Percentiles rank a stretch among this genome's conserved stretches.
Conservation (phyloP, 2,329 filamentous ascomycete genomes). For the Colletotrichum cordylinicola region DNA sequence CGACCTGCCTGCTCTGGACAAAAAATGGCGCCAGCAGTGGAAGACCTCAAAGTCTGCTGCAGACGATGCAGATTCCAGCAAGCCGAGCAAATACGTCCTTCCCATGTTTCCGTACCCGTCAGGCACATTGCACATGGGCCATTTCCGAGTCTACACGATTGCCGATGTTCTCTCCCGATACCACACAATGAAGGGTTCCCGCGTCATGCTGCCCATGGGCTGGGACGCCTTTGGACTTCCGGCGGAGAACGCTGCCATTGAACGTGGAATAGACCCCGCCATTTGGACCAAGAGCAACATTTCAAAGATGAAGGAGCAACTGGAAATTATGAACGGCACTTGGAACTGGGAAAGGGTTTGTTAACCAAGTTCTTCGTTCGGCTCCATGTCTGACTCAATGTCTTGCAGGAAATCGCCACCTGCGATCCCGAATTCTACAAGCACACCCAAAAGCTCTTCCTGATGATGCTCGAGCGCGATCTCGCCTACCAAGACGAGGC, state of each 20-base stretch:
- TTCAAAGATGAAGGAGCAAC: slow-evolving; percentile 81
- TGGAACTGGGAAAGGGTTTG: slow-evolving; percentile 86
- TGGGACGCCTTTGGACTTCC: slow-evolving; percentile 94
- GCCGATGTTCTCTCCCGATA: slow-evolving; percentile 85
- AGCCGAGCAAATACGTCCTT: slow-evolving; percentile 67
- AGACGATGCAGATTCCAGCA: slow-evolving; percentile 21
- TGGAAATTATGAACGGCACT: slow-evolving; percentile 77
- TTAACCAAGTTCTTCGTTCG: slow-evolving; percentile 25
- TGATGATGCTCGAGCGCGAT: slow-evolving; percentile 75
- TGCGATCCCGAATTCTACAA: slow-evolving; percentile 88
- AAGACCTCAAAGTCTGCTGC: slow-evolving; percentile 23
- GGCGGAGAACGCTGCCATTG: slow-evolving; percentile 89
- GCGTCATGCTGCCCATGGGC: slow-evolving; percentile 88
- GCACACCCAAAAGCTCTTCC: slow-evolving; percentile 86
- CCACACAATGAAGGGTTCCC: slow-evolving; percentile 73
- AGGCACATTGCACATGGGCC: slow-evolving; percentile 83
- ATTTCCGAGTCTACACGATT: slow-evolving; percentile 89
- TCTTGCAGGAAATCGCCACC: slow-evolving; percentile 76
- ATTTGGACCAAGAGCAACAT: slow-evolving; percentile 85
- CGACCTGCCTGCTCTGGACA: slow-evolving; percentile 52
- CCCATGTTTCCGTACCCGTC: slow-evolving; percentile 96
- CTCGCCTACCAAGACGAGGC: slow-evolving; percentile 85
- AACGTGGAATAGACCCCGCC: slow-evolving; percentile 78
- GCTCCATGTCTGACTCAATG: slow-evolving; percentile 2
- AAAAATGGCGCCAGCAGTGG: slow-evolving; percentile 60